Evolutionary conservation across 768 basidiomycete species (phyloP).

Genomic region (Suillus subluteus): DNA sequence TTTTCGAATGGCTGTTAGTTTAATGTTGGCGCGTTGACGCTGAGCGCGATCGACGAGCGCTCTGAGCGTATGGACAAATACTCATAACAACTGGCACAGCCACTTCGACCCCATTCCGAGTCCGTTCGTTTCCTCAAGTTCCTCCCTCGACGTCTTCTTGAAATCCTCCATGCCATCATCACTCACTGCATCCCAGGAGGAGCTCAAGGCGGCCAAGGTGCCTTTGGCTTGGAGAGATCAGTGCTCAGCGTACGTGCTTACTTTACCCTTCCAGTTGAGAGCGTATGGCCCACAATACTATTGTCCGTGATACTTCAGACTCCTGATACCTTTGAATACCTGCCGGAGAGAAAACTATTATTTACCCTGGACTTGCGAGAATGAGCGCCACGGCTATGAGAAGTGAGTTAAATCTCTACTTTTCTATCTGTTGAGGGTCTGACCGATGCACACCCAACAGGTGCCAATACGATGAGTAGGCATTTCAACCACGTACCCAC

Average conservation of each 20-base stretch:
- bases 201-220: slow-evolving; percentile 74
- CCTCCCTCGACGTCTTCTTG: not conserved
- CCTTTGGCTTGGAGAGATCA: slow-evolving; percentile 88
- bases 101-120: slow-evolving; percentile 1
- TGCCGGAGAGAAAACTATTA: slow-evolving; percentile 81
- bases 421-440: not conserved
- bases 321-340: slow-evolving; percentile 85
- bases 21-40: not conserved
- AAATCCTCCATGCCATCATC: slow-evolving; percentile 60
- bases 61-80: not conserved
- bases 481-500: slow-evolving; percentile 7
- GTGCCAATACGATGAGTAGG: slow-evolving; percentile 93
- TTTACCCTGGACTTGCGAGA: slow-evolving; percentile 92
- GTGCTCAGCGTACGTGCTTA: slow-evolving; percentile 80
- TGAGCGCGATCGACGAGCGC: no score
- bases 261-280: slow-evolving; percentile 2
- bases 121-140: not conserved
- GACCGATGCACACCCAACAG: slow-evolving; percentile 40
- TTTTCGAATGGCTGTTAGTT: not conserved
- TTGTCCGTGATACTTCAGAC: slow-evolving; percentile 43
- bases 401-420: slow-evolving; percentile 52
- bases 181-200: slow-evolving; percentile 80
- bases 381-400: slow-evolving; percentile 85
- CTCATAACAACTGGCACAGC: slow-evolving; percentile 2
- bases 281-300: slow-evolving; percentile 16